Percentiles rank a stretch among this genome's conserved stretches.
Conservation (phyloP, 2,329 filamentous ascomycete species). For the Neopestalotiopsis sp. region DNA sequence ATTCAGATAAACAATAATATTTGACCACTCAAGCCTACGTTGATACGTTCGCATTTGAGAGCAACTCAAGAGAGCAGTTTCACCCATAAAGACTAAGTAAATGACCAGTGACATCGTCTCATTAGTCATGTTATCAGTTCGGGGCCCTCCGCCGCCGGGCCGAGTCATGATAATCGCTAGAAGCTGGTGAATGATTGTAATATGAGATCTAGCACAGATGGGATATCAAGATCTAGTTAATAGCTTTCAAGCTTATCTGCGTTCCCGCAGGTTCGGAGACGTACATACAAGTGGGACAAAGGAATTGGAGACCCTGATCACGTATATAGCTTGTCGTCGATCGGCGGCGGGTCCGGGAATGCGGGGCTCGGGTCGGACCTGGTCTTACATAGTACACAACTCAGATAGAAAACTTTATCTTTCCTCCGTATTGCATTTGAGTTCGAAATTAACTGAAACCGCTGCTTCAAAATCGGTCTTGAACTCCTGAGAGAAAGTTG, state of each 20-base stretch:
- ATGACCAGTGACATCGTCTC: background rate
- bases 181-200: background rate
- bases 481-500: background rate
- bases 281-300: background rate
- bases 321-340: background rate
- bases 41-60: background rate
- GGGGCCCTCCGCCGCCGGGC: background rate
- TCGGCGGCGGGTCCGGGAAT: background rate
- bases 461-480: background rate
- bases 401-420: background rate
- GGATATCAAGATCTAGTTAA: background rate
- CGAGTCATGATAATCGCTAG: background rate
- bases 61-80: background rate
- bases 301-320: constrained; percentile 2
- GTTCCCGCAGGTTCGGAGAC: background rate
- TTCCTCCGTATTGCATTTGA: background rate
- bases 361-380: background rate
- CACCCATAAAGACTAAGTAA: background rate
- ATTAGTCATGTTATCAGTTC: background rate
- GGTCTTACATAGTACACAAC: background rate
- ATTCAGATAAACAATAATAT: background rate
- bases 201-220: background rate
- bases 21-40: background rate
- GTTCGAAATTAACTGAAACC: too few species aligned
- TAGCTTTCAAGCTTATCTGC: background rate